phyloP scores from a whole-genome alignment of 768 basidiomycete genomes.

The Gyrodon lividus region DNA sequence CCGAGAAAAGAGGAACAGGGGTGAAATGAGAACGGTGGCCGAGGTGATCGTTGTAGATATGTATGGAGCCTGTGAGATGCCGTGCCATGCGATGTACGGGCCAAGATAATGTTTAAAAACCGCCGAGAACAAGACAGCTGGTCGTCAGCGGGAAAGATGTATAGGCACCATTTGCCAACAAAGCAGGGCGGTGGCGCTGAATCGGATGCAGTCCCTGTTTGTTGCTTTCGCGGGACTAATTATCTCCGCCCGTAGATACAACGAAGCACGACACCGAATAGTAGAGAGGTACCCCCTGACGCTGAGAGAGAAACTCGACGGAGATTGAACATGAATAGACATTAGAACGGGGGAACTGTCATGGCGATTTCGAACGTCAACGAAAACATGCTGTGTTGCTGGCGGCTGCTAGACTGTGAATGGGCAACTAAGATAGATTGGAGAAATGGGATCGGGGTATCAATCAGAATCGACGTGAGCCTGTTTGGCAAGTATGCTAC shows the following conservation, averaged over 20 bases:
- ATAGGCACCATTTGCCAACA: background rate
- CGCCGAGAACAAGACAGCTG: background rate
- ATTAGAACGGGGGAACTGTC: conserved; percentile 14
- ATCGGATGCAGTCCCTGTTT: background rate
- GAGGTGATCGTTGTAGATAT: background rate
- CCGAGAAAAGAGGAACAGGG: conserved; percentile 2
- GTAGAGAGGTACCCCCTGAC: background rate
- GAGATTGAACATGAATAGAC: conserved; percentile 2
- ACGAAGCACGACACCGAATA: background rate
- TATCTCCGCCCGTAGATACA: background rate
- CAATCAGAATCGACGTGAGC: background rate
- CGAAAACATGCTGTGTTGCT: conserved; percentile 3
- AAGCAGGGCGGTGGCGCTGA: background rate
- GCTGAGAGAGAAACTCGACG: background rate
- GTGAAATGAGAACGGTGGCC: conserved; percentile 1
- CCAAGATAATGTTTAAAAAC: conserved; percentile 1
- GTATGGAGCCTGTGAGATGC: background rate
- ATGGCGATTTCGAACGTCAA: conserved; percentile 4
- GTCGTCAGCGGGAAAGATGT: background rate
- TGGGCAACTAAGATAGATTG: conserved; percentile 11
- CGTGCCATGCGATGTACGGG: conserved; percentile 1
- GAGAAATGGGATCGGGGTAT: background rate
- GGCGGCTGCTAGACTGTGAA: background rate
- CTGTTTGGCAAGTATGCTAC: conserved; percentile 1
- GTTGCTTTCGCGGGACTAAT: background rate